Evolutionary conservation across 2,329 filamentous ascomycete species (phyloP).

Genomic region (Fusarium keratoplasticum): DNA sequence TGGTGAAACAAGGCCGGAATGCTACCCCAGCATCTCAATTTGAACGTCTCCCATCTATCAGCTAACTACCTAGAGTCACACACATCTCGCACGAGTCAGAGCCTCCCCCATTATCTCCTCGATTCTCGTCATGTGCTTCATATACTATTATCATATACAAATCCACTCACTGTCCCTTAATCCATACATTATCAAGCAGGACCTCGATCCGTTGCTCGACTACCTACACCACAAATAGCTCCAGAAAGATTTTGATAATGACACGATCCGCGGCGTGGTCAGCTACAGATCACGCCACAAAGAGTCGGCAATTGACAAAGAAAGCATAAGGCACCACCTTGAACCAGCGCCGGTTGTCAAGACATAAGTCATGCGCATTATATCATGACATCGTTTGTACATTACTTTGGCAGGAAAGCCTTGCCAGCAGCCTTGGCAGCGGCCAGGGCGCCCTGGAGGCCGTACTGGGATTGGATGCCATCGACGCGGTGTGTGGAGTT

Average conservation of each 20-base stretch:
- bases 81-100: neutral
- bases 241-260: neutral
- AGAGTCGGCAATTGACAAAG: neutral
- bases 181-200: neutral
- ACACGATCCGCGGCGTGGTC: neutral
- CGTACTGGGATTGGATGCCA: slow-evolving; percentile 76
- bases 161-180: neutral
- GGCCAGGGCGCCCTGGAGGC: slow-evolving; percentile 70
- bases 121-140: neutral
- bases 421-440: slow-evolving; percentile 48
- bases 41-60: neutral
- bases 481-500: slow-evolving; percentile 87
- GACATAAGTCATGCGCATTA: neutral
- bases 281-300: neutral
- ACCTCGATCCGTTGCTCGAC: neutral
- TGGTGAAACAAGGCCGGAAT: neutral
- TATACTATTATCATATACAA: slow-evolving; percentile 8
- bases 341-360: neutral
- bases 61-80: neutral
- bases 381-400: neutral
- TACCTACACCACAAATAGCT: neutral
- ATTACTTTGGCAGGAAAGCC: slow-evolving; percentile 27
- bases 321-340: neutral
- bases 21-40: neutral
- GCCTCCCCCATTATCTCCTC: neutral